A percentile compares a stretch with the other conserved stretches of the same genome.
These are phyloP conservation scores for Acacia melanoxylon DNA, from an alignment of 306 rosid genomes.

Conservation along the genomic window DNA sequence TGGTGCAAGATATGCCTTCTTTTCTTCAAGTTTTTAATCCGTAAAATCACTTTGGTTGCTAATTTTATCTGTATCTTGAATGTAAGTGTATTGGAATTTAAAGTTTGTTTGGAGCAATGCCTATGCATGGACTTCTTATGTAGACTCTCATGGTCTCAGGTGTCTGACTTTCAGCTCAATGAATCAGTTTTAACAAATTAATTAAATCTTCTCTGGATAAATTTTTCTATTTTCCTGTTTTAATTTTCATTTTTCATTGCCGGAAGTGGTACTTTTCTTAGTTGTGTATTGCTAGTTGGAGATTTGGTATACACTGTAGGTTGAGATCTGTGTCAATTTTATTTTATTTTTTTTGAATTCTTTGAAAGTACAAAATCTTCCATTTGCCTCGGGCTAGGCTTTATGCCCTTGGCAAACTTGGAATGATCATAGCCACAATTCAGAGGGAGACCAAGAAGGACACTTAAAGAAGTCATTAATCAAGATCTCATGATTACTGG, in stretches of 20 bases:
- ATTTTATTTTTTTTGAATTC: neutral
- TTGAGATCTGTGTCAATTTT: neutral
- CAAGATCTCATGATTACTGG: neutral
- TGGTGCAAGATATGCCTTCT: conserved; percentile 11
- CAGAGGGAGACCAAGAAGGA: neutral
- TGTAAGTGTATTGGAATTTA: neutral
- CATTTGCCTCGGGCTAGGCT: neutral
- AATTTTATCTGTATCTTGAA: neutral
- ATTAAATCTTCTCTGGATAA: neutral
- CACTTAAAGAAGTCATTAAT: neutral
- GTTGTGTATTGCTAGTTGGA: neutral
- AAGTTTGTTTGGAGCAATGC: neutral
- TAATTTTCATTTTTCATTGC: neutral
- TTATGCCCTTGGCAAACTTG: neutral
- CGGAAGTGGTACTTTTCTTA: neutral
- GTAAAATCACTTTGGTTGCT: neutral
- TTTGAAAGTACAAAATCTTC: neutral
- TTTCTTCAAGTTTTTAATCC: neutral
- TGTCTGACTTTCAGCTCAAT: neutral
- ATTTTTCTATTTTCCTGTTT: neutral
- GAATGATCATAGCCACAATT: neutral
- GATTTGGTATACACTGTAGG: neutral
- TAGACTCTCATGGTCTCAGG: neutral
- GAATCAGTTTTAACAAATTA: neutral
- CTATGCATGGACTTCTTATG: neutral